Evolutionary conservation across 441 rosid genomes (phyloP).

Genomic region (Erysimum pusillum): DNA sequence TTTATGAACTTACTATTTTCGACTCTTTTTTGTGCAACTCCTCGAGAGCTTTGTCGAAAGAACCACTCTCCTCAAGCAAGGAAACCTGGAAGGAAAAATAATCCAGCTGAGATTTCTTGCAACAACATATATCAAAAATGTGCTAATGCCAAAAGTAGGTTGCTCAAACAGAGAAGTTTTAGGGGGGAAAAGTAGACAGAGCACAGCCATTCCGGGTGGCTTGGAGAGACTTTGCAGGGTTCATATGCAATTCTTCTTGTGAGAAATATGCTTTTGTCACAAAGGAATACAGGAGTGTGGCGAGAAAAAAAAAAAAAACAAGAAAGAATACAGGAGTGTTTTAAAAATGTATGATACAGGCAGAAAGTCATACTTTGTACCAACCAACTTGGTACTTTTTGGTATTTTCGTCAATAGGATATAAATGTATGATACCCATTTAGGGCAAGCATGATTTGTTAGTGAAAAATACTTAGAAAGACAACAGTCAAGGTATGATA

Average conservation of each 20-base stretch:
- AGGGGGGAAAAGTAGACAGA: constrained; percentile 7
- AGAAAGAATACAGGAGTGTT: neutral
- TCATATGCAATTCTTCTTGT: constrained; percentile 8
- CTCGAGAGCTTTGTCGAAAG: constrained; percentile 75
- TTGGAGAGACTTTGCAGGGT: neutral
- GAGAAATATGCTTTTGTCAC: constrained; percentile 1
- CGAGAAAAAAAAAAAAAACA: too few relatives aligned
- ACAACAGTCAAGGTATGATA: constrained; percentile 16
- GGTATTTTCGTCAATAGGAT: neutral
- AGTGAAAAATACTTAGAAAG: neutral
- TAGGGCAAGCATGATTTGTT: neutral
- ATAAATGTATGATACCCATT: constrained; percentile 16
- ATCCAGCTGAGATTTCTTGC: constrained; percentile 22
- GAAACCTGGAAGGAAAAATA: constrained; percentile 62
- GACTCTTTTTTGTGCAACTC: constrained; percentile 79
- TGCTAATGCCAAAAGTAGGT: constrained; percentile 24
- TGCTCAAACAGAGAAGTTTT: constrained; percentile 20
- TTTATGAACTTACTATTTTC: constrained; percentile 73
- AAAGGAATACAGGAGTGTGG: neutral
- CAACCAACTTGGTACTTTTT: constrained; percentile 15
- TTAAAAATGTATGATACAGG: constrained; percentile 15
- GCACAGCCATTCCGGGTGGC: constrained; percentile 14
- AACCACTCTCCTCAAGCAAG: constrained; percentile 86
- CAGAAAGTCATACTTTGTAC: constrained; percentile 9
- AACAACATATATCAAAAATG: constrained; percentile 20